A percentile compares a stretch with the other conserved stretches of the same genome.
Conservation (phyloP, 768 basidiomycete species). For the Trametes cubensis region DNA sequence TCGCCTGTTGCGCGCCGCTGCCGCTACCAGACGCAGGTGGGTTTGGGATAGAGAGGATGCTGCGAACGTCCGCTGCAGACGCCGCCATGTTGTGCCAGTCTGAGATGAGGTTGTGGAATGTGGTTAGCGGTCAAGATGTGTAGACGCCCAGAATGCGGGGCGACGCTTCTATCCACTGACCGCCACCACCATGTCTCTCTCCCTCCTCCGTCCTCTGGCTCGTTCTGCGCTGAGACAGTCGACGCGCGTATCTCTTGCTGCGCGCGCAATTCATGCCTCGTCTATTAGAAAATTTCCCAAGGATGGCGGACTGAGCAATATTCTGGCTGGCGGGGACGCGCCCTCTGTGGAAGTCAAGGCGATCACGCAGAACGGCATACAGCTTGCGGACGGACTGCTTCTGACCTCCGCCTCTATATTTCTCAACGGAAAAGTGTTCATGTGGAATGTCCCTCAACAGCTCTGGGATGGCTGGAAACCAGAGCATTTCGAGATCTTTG, state of each 20-base stretch:
- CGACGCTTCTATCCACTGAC: not conserved
- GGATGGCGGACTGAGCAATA: slow-evolving; percentile 55
- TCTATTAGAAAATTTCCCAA: not conserved
- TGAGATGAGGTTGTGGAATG: not conserved
- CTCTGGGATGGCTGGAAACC: slow-evolving; percentile 71
- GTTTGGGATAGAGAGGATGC: slow-evolving; percentile 67
- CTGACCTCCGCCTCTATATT: slow-evolving; percentile 82
- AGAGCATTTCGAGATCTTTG: slow-evolving; percentile 80
- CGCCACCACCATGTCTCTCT: slow-evolving; percentile 15
- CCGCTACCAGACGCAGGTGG: slow-evolving; percentile 44
- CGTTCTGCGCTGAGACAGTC: slow-evolving; percentile 12
- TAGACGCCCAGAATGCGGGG: slow-evolving; percentile 7
- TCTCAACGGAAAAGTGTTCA: slow-evolving; percentile 79
- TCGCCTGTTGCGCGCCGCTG: slow-evolving; percentile 47
- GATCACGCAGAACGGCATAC: slow-evolving; percentile 63
- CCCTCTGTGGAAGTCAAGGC: slow-evolving; percentile 74
- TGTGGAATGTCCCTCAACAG: slow-evolving; percentile 82
- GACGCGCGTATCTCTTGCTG: not conserved
- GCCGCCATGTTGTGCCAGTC: slow-evolving; percentile 51
- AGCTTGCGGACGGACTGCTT: slow-evolving; percentile 76
- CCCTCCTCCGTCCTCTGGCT: slow-evolving; percentile 17
- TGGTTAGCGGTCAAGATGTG: slow-evolving; percentile 16
- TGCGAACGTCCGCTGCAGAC: slow-evolving; percentile 81
- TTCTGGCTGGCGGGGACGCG: slow-evolving; percentile 69
- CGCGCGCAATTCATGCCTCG: slow-evolving; percentile 10